phyloP scores from a whole-genome alignment of 805 yeast genomes.

The Suhomyces sp. region DNA sequence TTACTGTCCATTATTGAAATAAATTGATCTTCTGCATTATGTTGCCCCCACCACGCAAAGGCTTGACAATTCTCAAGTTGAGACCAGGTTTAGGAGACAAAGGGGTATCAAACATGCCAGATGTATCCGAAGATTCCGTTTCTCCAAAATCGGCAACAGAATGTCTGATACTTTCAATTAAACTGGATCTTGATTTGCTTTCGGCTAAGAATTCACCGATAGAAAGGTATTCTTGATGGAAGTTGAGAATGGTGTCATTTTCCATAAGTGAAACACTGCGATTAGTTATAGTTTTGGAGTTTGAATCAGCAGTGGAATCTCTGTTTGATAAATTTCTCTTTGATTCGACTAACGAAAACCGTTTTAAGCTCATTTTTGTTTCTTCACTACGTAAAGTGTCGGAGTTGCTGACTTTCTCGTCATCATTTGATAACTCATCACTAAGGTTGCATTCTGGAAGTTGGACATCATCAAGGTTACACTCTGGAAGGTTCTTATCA shows the following conservation, averaged over 20 bases:
- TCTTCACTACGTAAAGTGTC: constrained; percentile 7
- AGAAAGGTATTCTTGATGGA: constrained; percentile 15
- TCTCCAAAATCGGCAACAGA: constrained; percentile 11
- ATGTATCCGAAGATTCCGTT: constrained; percentile 16
- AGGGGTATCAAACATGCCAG: constrained; percentile 17
- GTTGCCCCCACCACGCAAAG: constrained; percentile 53
- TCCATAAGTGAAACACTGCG: constrained; percentile 6
- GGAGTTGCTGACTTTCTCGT: constrained; percentile 9
- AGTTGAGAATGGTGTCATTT: constrained; percentile 13
- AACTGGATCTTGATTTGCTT: constrained; percentile 12
- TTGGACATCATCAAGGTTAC: constrained; percentile 11
- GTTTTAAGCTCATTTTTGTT: constrained; percentile 7
- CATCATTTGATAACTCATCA: constrained; percentile 2
- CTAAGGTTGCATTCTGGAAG: constrained; percentile 10
- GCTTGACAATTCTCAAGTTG: constrained; percentile 61
- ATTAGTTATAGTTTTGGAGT: constrained; percentile 5
- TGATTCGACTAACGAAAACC: constrained; percentile 6
- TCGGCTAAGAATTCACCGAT: constrained; percentile 16
- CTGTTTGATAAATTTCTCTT: constrained; percentile 5
- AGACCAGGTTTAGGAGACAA: constrained; percentile 45
- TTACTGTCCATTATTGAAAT: constrained; percentile 10
- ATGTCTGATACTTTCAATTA: constrained; percentile 10
- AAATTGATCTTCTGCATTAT: constrained; percentile 14
- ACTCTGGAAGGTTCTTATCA: constrained; percentile 9
- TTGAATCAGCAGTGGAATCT: constrained; percentile 7